Evolutionary conservation across 2,329 filamentous ascomycete species (phyloP).

Genomic region (Neonectria coccinea): DNA sequence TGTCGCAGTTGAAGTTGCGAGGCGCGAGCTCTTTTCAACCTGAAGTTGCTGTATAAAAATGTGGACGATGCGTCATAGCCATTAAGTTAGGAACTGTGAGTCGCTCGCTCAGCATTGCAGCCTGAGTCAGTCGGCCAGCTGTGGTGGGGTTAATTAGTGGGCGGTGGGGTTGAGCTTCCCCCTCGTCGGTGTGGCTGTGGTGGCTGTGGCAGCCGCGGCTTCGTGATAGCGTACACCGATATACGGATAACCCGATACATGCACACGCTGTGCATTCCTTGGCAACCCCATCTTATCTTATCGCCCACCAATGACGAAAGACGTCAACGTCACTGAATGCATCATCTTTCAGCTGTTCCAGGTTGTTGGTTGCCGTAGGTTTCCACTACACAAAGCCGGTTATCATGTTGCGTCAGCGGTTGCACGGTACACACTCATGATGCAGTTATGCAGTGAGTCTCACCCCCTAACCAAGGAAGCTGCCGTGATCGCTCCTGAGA

Average conservation of each 20-base stretch:
- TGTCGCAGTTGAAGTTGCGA: slow-evolving; percentile 19
- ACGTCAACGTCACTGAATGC: slow-evolving; percentile 37
- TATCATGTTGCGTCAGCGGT: slow-evolving; percentile 38
- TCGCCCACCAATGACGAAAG: slow-evolving; percentile 25
- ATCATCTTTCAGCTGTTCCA: slow-evolving; percentile 34
- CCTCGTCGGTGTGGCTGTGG: slow-evolving; percentile 1
- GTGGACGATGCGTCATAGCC: slow-evolving; percentile 35
- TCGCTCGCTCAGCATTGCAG: slow-evolving; percentile 8
- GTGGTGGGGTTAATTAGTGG: background rate
- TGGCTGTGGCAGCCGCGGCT: background rate
- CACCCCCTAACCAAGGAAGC: slow-evolving; percentile 11
- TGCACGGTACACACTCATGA: slow-evolving; percentile 1
- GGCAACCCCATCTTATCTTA: slow-evolving; percentile 36
- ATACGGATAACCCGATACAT: background rate
- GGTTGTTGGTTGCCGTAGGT: slow-evolving; percentile 3
- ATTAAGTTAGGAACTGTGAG: slow-evolving; percentile 1
- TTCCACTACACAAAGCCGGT: slow-evolving; percentile 18
- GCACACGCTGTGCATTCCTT: background rate
- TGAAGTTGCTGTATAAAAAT: slow-evolving; percentile 13
- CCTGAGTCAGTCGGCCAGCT: slow-evolving; percentile 22
- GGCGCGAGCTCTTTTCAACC: slow-evolving; percentile 33
- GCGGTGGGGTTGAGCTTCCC: background rate
- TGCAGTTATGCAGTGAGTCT: slow-evolving; percentile 27
- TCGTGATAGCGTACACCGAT: background rate
- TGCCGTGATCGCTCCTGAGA: background rate